Evolutionary conservation across 2,329 filamentous ascomycete genomes (phyloP), one percentile per base, ranked within the genome.

Genomic region (Xylariaceae sp.): DNA sequence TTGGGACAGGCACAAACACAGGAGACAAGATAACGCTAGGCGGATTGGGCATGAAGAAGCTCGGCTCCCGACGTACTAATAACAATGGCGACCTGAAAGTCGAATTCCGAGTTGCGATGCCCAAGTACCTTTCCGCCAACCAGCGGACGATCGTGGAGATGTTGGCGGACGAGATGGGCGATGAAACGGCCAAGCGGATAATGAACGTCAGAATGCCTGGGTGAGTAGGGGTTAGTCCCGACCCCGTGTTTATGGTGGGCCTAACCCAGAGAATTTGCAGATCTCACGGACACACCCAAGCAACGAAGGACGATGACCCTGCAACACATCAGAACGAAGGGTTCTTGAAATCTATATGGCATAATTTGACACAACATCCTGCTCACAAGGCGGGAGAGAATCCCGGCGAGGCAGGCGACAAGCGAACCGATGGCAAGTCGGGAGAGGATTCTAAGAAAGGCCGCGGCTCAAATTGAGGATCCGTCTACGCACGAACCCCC

Each of bases 81-180:
- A 82, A 81, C 40, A 84, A 82, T 26, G 95, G 95, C 62, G 95
- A 99, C 70, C 77, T 99, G 57, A 89, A 86, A 71, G 92, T 99
- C 6, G 93, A 99, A 73, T 99, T 96, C 82, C 91, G 91, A 73
- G 90, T 99, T 44, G 79, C 84, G 52, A 96, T 98, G 91, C 95
- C 95, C 44, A 98, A 96, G 77, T 97, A 93, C 69, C 81, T 99
- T 62, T 91, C 84, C 52, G 84, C 89, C 44, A 98, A 96, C 76
- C 93, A 99, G 78, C 84, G 95, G 51, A 96, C 91, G 0, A 89
- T 99, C 56, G 77, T 96, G 44, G 95, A 99, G 78, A 93, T 98
- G 85, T 84, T 99, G 62, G 95, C 95, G 6, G 93, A 99, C 67
- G 95, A 99, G 78, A 89, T 99, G 86, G 88, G 85, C 40, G 95